Evolutionary conservation across 306 rosid genomes (phyloP), one percentile per base, ranked within the genome.

Genomic region (Sicyos edulis): DNA sequence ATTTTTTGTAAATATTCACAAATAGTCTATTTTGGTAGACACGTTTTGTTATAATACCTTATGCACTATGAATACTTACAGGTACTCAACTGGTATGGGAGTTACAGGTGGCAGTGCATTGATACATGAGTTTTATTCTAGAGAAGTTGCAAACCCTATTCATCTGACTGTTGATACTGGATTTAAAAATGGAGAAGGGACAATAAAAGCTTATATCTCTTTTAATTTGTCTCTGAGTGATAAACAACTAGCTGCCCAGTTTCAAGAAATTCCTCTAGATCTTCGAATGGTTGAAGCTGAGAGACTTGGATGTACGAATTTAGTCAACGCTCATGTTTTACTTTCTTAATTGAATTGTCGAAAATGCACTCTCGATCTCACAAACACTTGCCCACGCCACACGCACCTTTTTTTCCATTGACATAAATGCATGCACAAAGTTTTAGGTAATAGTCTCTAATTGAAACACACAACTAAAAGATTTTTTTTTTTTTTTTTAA

Each of bases 91-190:
- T 56, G 99, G 99, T 62, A 83, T 77, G 79, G 96, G 97, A 64
- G 96, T 95, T 58, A 85, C 86, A 14, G 96, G 96, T 59, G 95
- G 96, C 32, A 91, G 96, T 76, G 91, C 86, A 34, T 77, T 95
- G 74, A 91, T 95, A 75, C 99, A 95, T 61, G 99, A 91, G 1
- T 95, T 95, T 81, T 95, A 91, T 82, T 89, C 99, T 62, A 78
- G 92, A 68, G 97, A 95, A 83, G 96, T 85, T 26, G 61, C 91
- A 58, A 89, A 85, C 83, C 96, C 97, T 16, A 75, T 95, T 66
- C 97, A 95, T 78, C 81, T 95, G 86, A 95, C 97, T 1, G 96
- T 95, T 75, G 97, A 95, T 78, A 95, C 97, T 0, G 96, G 96
- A 71, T 93, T 93, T 71, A 74, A 79, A n/a, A 81, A 75, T 75